phyloP scores from a whole-genome alignment of 192 early-diverging fungal species.

The Pilobolus umbonatus region DNA sequence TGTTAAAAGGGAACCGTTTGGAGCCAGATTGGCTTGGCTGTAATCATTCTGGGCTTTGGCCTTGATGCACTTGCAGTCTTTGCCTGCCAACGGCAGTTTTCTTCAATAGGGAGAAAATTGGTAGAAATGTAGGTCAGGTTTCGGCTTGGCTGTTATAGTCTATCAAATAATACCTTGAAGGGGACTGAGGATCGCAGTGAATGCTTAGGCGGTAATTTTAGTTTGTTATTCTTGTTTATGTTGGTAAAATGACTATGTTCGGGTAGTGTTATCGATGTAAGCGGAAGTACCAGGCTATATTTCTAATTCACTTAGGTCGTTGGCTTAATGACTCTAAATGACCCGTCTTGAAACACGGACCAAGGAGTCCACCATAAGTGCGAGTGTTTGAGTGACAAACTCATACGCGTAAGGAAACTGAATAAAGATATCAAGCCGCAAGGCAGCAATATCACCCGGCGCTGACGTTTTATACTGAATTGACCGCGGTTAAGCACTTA shows the following conservation, averaged over 20 bases:
- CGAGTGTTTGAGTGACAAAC: conserved; percentile 67
- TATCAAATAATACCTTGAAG: conserved; percentile 40
- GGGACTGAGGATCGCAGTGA: conserved; percentile 55
- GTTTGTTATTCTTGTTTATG: no score
- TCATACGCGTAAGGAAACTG: conserved; percentile 56
- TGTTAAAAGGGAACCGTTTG: conserved; percentile 74
- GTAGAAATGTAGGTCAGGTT: conserved; percentile 47
- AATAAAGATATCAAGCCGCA: conserved; percentile 33
- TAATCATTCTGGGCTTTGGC: conserved; percentile 41
- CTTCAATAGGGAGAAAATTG: conserved; percentile 46
- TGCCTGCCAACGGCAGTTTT: conserved; percentile 55
- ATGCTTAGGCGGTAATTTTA: conserved; percentile 35
- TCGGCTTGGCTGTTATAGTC: conserved; percentile 53
- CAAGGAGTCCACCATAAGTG: conserved; percentile 80
- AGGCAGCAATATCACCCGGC: conserved; percentile 51
- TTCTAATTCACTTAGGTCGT: no score
- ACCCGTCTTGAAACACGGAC: conserved; percentile 72
- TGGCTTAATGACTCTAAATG: no score
- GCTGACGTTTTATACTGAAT: conserved; percentile 42
- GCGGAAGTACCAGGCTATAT: no score
- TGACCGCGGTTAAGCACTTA: conserved; percentile 57
- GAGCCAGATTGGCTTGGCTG: conserved; percentile 47
- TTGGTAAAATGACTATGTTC: no score
- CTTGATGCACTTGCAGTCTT: conserved; percentile 43
- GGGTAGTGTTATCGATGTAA: conserved; percentile 55